Percentiles rank a stretch among this genome's conserved stretches.
These are phyloP conservation scores for Sordariomycetes sp. DNA, from an alignment of 2,329 filamentous ascomycete species.

Conservation along the genomic window DNA sequence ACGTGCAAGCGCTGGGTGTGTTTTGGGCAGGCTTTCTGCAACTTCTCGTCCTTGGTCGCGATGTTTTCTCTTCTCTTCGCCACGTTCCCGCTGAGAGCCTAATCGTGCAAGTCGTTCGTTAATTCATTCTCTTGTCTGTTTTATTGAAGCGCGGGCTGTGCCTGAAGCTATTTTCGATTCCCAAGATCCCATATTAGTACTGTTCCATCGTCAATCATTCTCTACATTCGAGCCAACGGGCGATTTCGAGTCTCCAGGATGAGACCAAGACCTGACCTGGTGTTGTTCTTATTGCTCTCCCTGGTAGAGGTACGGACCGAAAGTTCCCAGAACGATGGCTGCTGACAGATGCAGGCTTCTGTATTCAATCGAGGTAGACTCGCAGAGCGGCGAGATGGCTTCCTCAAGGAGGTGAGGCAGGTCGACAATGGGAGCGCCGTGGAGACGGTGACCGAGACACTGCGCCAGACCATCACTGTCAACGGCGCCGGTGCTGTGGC, in stretches of 20 bases:
- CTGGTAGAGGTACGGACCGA: too few relatives aligned
- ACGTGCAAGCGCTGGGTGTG: neutral
- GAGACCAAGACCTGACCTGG: too few relatives aligned
- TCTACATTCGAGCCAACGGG: too few relatives aligned
- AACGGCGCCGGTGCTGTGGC: slow-evolving; percentile 2
- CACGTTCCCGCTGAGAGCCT: neutral
- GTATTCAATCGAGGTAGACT: neutral
- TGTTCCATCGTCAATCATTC: too few relatives aligned
- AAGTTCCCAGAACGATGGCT: too few relatives aligned
- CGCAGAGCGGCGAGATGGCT: too few relatives aligned
- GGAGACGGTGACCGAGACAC: slow-evolving; percentile 8
- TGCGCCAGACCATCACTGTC: slow-evolving; percentile 7
- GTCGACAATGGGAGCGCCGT: neutral
- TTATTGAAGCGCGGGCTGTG: slow-evolving; percentile 1
- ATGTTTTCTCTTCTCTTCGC: neutral
- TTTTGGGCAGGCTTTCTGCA: neutral
- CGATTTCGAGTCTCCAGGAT: too few relatives aligned
- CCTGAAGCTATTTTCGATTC: too few relatives aligned
- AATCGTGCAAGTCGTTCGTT: neutral
- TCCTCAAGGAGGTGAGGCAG: neutral
- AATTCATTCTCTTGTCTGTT: neutral
- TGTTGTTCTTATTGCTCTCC: too few relatives aligned
- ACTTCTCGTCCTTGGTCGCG: neutral
- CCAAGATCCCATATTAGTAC: neutral
- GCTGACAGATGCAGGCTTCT: neutral